These are phyloP conservation scores for Dysphania ambrosioides DNA, from an alignment of 148 eudicot genomes.

Conservation along the genomic window DNA sequence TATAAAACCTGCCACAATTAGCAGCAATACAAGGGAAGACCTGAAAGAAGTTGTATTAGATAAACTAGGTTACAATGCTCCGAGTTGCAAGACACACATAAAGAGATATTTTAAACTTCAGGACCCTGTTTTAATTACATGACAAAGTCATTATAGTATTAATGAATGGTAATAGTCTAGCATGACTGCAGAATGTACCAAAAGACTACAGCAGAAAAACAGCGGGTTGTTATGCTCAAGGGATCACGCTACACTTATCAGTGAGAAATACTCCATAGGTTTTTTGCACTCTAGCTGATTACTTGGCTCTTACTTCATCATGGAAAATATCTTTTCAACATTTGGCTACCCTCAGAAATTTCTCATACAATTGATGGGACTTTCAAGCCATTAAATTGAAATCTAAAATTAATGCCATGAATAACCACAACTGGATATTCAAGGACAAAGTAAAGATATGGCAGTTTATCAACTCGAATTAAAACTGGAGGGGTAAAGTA, in stretches of 20 bases:
- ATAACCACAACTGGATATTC: background rate
- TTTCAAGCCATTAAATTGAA: too few relatives aligned
- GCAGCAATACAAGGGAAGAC: conserved; percentile 81
- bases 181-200: background rate
- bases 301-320: background rate
- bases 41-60: conserved; percentile 36
- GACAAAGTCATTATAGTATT: background rate
- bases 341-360: background rate
- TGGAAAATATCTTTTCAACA: background rate
- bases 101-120: background rate
- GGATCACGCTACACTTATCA: background rate
- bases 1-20: conserved; percentile 79
- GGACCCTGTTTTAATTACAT: background rate
- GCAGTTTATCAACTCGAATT: background rate
- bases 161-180: background rate
- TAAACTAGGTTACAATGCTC: conserved; percentile 2
- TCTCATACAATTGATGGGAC: too few relatives aligned
- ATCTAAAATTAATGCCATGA: too few relatives aligned
- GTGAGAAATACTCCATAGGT: background rate
- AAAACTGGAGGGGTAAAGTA: background rate
- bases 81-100: conserved; percentile 1
- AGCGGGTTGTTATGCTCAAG: background rate
- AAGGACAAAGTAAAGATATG: background rate
- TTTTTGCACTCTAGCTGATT: background rate
- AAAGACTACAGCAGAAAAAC: background rate